Base-by-base conservation (phyloP, 306 rosid species). In the Malus sylvestris region DNA sequence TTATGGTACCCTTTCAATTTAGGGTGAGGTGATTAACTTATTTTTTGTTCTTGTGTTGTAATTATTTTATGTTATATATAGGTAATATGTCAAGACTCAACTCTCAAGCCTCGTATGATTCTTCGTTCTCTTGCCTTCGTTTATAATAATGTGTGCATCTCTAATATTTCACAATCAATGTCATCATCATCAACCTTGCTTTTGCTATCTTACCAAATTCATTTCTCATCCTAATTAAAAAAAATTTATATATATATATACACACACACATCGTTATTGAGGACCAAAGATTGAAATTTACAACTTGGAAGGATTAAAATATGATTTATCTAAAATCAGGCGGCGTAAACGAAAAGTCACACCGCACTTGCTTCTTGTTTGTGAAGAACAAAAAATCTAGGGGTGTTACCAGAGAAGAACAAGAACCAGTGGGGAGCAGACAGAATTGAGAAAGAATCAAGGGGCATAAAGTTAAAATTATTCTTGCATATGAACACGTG, bases 121-220 rank as follows among this genome's bases (percentile, higher is more conserved):
- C 51, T 45, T 44, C 15, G 13, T 44, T 11, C 49, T 44, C 3
- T 13, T 45, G 14, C 18, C 3, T 12, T 46, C 18, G 18, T 4
- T 46, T 46, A 46, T 46, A 57, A n/a, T 57, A 57, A 57, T 57
- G 5, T n/a, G 61, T 9, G 12, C 81, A 85, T 85, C 52, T 87
- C 75, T 80, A 85, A 73, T 81, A 79, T 76, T 70, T 72, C 66
- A 55, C 20, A 4, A 10, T 57, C 27, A 35, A 19, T 49, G 68
- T 63, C 42, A 63, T 4, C 42, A 63, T 4, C 68, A 33, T 33
- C 38, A 62, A 29, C 67, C 32, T 62, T 60, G 33, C 35, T 2
- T 58, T 58, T 22, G 30, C 15, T 13, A 27, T 6, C 7, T 44
- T 40, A n/a, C 25, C 30, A 69, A 40, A 40, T 40, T 8, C 44